Conservation (phyloP, 768 basidiomycete species). For the Naganishia vishniacii region DNA sequence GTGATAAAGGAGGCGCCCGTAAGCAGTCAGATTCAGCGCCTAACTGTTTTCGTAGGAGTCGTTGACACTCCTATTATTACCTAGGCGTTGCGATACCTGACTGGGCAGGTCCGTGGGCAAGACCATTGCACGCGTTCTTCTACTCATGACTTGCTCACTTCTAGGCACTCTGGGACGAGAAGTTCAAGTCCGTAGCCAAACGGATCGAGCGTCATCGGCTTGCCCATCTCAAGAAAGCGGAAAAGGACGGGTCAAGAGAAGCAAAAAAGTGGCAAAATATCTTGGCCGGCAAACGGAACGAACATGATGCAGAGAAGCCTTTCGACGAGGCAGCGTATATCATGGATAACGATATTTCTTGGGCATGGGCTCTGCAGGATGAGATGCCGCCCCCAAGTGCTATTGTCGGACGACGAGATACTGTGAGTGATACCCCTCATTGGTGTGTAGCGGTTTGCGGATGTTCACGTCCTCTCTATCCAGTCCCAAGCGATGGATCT, state of each 20-base stretch:
- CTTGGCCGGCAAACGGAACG: constrained; percentile 36
- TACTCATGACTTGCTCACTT: background rate
- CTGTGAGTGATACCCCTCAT: constrained; percentile 45
- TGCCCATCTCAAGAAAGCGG: constrained; percentile 52
- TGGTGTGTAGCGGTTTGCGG: background rate
- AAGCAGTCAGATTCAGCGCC: background rate
- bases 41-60: background rate
- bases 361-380: constrained; percentile 78
- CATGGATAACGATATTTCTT: constrained; percentile 62
- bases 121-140: too few relatives aligned
- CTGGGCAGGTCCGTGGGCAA: constrained; percentile 41
- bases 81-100: constrained; percentile 65
- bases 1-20: constrained; percentile 63
- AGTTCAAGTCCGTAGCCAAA: constrained; percentile 61
- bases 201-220: constrained; percentile 61
- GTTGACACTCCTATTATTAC: background rate
- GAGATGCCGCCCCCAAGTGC: constrained; percentile 87
- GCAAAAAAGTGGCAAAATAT: constrained; percentile 33
- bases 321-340: constrained; percentile 50
- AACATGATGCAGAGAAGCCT: constrained; percentile 31
- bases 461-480: background rate
- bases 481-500: constrained; percentile 46
- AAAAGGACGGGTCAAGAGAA: constrained; percentile 30
- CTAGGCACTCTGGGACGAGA: constrained; percentile 59
- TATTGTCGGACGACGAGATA: constrained; percentile 83